Evolutionary conservation across 345 rosid species (phyloP).

Genomic region (Moricandia arvensis): DNA sequence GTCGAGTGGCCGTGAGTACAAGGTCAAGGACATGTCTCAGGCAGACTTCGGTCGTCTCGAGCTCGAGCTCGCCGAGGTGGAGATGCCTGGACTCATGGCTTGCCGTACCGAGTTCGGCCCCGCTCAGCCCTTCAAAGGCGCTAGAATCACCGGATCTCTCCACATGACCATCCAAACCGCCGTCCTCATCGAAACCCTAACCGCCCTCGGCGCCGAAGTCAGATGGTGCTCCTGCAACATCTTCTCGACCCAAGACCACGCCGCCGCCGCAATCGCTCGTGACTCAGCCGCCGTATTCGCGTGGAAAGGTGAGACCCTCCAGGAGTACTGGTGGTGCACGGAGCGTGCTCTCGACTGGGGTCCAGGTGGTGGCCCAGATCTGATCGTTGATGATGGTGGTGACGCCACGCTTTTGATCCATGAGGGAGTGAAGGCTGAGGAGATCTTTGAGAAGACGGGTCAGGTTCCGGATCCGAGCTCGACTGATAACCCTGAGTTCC

Average conservation of each 20-base stretch:
- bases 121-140: slow-evolving; percentile 82
- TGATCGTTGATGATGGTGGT: slow-evolving; percentile 91
- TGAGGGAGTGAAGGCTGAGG: slow-evolving; percentile 91
- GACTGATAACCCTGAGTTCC: slow-evolving; percentile 87
- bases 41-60: slow-evolving; percentile 93
- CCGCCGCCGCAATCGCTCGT: slow-evolving; percentile 86
- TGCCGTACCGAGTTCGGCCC: slow-evolving; percentile 84
- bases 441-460: slow-evolving; percentile 67
- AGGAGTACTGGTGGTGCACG: slow-evolving; percentile 99
- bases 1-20: slow-evolving; percentile 74
- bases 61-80: slow-evolving; percentile 78
- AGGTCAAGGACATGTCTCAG: slow-evolving; percentile 85
- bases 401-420: slow-evolving; percentile 90
- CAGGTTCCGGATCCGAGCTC: slow-evolving; percentile 68
- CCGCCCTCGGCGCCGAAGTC: slow-evolving; percentile 84
- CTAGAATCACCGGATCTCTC: slow-evolving; percentile 80
- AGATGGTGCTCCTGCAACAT: slow-evolving; percentile 97
- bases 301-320: slow-evolving; percentile 96
- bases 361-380: slow-evolving; percentile 79
- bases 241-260: slow-evolving; percentile 94
- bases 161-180: slow-evolving; percentile 97
- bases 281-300: slow-evolving; percentile 92
- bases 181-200: slow-evolving; percentile 82
- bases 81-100: slow-evolving; percentile 87
- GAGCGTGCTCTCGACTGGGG: slow-evolving; percentile 97